Evolutionary conservation across 2,329 filamentous ascomycete genomes (phyloP).

Genomic region (Fusarium sp.): DNA sequence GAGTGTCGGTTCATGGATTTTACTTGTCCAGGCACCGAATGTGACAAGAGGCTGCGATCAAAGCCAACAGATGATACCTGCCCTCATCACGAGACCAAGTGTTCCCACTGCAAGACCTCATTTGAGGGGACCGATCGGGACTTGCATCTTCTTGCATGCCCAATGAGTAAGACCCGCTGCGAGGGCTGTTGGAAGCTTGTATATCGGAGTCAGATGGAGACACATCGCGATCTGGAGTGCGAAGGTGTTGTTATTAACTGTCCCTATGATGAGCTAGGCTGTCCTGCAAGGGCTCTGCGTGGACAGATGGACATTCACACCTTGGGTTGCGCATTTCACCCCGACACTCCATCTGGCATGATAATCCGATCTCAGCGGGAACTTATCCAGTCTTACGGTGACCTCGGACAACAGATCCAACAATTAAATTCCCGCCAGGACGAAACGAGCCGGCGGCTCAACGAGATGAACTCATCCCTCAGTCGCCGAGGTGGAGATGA

Average conservation of each 20-base stretch:
- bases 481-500: slow-evolving; percentile 48
- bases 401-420: slow-evolving; percentile 51
- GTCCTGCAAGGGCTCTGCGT: slow-evolving; percentile 50
- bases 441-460: slow-evolving; percentile 49
- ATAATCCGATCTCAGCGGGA: slow-evolving; percentile 62
- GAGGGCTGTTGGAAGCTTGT: slow-evolving; percentile 60
- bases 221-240: slow-evolving; percentile 62
- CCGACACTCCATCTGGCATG: slow-evolving; percentile 62
- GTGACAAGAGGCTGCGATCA: slow-evolving; percentile 63
- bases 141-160: slow-evolving; percentile 55
- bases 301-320: slow-evolving; percentile 59
- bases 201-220: slow-evolving; percentile 57
- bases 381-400: slow-evolving; percentile 58
- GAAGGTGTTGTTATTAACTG: slow-evolving; percentile 65
- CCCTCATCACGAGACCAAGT: slow-evolving; percentile 64
- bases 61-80: slow-evolving; percentile 65
- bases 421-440: slow-evolving; percentile 51
- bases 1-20: slow-evolving; percentile 69
- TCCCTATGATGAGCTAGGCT: slow-evolving; percentile 52
- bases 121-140: slow-evolving; percentile 60
- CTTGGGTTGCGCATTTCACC: slow-evolving; percentile 63
- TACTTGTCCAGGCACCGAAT: slow-evolving; percentile 66
- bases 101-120: slow-evolving; percentile 64
- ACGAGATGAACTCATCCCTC: slow-evolving; percentile 57
- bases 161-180: slow-evolving; percentile 62